Evolutionary conservation across 371 early-diverging fungal genomes (phyloP), one percentile per base, ranked within the genome.

Genomic region (Circinella umbellata): DNA sequence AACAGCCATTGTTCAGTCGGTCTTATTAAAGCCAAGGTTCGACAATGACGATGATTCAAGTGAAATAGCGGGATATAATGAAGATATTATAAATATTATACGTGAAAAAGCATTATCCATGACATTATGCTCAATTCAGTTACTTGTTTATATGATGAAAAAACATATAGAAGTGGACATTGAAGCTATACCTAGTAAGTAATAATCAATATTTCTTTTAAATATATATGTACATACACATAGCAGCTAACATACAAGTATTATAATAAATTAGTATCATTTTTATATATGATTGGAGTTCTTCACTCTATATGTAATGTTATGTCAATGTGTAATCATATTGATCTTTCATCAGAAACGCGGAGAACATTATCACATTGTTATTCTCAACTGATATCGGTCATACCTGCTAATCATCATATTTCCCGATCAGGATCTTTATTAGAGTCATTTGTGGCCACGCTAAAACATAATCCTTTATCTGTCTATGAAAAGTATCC

Each of bases 151-250:
- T 6, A 34, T 57, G 20, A 34, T 57, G 57, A 57, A 57, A 27
- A 57, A 57, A 27, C 11, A 18, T 34, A 10, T 57, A 5, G 57
- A 57, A 34, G 35, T 57, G 11, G 57, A 57, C 27, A 57, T 57
- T 34, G 57, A 57, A 34, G 57, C 57, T 34, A 34, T 57, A 57
- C 57, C 57, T 34, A 5, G 57, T 57, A 57, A 57, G 57, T 57
- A 54, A 54, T 57, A 9, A 10, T 57, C 11, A 57, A 10, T 15
- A 14, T 54, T 10, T 54, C 8, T 54, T 54, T 10, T 47, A 3
- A 15, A 47, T 15, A 47, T 47, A 47, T 47, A 11, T 11, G 47
- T 47, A 3, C 3, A 47, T 15, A 47, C 15, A 47, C 15, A 15
- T 15, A 11, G 15, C 9, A 11, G 3, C 47, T 11, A 11, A 15